These are phyloP conservation scores for Aspergillus viridinutans DNA, from an alignment of 2,329 filamentous ascomycete species.

Conservation along the genomic window DNA sequence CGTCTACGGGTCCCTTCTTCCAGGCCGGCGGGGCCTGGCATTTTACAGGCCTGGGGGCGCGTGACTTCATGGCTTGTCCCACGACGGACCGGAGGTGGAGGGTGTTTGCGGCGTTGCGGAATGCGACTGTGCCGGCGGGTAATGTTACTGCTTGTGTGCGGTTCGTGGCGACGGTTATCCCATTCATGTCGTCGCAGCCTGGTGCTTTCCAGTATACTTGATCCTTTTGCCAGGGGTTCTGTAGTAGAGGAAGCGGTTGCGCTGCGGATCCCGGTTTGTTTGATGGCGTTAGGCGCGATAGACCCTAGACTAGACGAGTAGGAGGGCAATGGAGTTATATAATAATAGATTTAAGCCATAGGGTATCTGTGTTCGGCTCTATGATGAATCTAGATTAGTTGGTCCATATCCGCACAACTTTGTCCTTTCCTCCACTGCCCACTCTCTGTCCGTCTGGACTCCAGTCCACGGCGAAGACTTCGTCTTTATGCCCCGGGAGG, in stretches of 20 bases:
- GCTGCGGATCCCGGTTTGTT: neutral
- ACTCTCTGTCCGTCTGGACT: constrained; percentile 84
- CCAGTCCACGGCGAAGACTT: constrained; percentile 95
- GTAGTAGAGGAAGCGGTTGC: neutral
- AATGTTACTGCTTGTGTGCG: constrained; percentile 36
- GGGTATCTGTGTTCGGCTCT: neutral
- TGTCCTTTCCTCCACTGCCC: constrained; percentile 89
- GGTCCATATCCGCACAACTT: constrained; percentile 63
- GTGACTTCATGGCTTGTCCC: constrained; percentile 45
- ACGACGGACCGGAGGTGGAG: constrained; percentile 31
- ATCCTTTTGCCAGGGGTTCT: neutral
- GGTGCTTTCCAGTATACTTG: constrained; percentile 43
- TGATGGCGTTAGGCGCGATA: neutral
- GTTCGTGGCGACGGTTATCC: constrained; percentile 34
- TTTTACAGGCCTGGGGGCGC: constrained; percentile 33
- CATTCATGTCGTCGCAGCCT: constrained; percentile 21
- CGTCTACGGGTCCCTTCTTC: constrained; percentile 49
- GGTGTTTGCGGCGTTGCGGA: constrained; percentile 40
- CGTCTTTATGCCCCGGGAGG: constrained; percentile 83
- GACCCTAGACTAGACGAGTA: neutral
- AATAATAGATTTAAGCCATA: neutral
- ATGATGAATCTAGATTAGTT: constrained; percentile 41
- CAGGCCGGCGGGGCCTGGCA: constrained; percentile 25
- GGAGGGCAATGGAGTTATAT: neutral
- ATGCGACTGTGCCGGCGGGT: constrained; percentile 39